Conservation (phyloP, 148 eudicot genomes). For the Cornus kousa region DNA sequence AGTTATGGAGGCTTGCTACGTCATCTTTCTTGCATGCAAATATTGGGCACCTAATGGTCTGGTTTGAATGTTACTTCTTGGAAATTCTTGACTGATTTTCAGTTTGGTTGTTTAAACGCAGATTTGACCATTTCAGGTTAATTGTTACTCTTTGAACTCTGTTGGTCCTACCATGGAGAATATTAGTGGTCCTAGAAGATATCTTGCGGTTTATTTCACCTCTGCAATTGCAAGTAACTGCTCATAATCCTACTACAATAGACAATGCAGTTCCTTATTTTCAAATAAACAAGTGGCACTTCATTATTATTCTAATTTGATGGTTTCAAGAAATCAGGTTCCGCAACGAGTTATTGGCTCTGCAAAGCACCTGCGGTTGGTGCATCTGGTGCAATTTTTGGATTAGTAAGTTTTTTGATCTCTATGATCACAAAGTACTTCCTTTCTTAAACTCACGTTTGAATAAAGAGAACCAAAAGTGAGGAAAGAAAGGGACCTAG, state of each 20-base stretch:
- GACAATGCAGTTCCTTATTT: slow-evolving; percentile 3
- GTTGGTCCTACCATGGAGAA: slow-evolving; percentile 80
- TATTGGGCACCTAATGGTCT: slow-evolving; percentile 80
- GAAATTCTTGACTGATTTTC: slow-evolving; percentile 1
- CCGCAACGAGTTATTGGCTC: slow-evolving; percentile 78
- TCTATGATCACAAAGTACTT: not conserved
- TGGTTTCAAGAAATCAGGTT: slow-evolving; percentile 40
- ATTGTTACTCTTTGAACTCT: slow-evolving; percentile 78
- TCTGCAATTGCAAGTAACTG: slow-evolving; percentile 73
- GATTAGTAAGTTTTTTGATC: slow-evolving; percentile 51
- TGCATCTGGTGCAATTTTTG: slow-evolving; percentile 93
- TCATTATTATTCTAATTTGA: slow-evolving; percentile 18
- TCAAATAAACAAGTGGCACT: slow-evolving; percentile 1
- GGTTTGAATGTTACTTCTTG: slow-evolving; percentile 16
- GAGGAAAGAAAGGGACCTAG: not conserved
- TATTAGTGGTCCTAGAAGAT: slow-evolving; percentile 69
- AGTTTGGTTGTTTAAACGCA: not conserved
- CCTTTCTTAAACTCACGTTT: not conserved
- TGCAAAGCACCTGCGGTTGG: slow-evolving; percentile 77
- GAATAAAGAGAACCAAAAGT: not conserved
- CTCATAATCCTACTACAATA: slow-evolving; percentile 4
- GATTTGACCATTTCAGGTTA: slow-evolving; percentile 48
- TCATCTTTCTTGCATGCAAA: slow-evolving; percentile 80
- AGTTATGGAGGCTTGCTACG: slow-evolving; percentile 80
- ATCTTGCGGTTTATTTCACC: slow-evolving; percentile 59